Conservation (phyloP, 441 rosid genomes). For the Corymbia calophylla region DNA sequence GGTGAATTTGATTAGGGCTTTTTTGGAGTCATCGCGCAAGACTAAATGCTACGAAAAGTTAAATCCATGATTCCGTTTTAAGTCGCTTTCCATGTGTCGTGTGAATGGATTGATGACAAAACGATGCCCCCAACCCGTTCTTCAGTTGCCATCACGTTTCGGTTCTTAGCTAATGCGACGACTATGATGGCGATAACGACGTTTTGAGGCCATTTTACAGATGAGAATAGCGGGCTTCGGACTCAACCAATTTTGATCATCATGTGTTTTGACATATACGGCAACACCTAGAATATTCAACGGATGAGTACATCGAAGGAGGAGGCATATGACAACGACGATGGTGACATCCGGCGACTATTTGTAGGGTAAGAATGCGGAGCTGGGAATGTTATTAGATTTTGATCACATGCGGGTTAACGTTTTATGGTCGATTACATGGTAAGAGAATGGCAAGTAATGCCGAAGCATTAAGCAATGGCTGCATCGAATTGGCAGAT, state of each 20-base stretch:
- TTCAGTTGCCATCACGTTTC: not conserved
- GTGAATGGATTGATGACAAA: not conserved
- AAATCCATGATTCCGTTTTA: not conserved
- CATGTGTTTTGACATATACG: not conserved
- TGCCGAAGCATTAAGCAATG: too few species aligned
- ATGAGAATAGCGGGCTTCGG: not conserved
- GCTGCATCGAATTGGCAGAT: not conserved
- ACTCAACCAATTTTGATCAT: rapidly evolving
- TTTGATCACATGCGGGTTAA: not conserved
- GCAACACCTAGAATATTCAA: not conserved
- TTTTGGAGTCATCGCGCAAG: not conserved
- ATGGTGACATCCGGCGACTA: not conserved
- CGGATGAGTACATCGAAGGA: not conserved
- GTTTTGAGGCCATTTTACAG: not conserved
- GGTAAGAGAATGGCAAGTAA: not conserved
- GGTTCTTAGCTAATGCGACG: not conserved
- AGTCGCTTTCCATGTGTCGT: not conserved
- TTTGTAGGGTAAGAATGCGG: not conserved
- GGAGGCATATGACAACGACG: not conserved
- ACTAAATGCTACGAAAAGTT: not conserved
- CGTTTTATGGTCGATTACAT: not conserved
- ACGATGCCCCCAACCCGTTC: not conserved
- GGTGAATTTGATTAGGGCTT: not conserved
- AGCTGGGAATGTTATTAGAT: rapidly evolving
- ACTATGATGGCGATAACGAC: not conserved